A percentile compares a stretch with the other conserved stretches of the same genome.
phyloP scores from a whole-genome alignment of 495 filamentous ascomycete species.

The Penicillium steckii region DNA sequence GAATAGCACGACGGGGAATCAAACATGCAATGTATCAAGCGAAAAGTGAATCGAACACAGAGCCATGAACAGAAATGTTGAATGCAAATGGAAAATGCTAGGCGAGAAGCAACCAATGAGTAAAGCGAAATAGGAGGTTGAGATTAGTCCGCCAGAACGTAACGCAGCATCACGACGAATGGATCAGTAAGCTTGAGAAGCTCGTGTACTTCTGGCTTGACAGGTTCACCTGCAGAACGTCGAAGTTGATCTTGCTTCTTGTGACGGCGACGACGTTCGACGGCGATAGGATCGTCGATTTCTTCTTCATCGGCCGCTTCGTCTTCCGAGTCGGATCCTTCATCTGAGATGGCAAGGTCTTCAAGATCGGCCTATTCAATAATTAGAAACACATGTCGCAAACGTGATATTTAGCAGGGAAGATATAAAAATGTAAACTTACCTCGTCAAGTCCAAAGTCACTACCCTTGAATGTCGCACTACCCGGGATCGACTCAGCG shows the following conservation, averaged over 20 bases:
- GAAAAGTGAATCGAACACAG: not conserved
- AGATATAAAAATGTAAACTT: constrained; percentile 17
- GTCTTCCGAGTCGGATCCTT: constrained; percentile 61
- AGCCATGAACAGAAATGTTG: not conserved
- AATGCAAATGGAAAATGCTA: not conserved
- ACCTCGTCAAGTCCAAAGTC: constrained; percentile 90
- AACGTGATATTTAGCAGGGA: not conserved
- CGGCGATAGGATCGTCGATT: constrained; percentile 74
- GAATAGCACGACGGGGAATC: not conserved
- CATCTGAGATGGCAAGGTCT: constrained; percentile 75
- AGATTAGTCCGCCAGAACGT: constrained; percentile 71
- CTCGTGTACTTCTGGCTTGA: constrained; percentile 78
- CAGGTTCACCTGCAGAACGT: constrained; percentile 82
- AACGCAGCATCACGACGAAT: constrained; percentile 81
- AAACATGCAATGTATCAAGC: not conserved
- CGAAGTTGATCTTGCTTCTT: constrained; percentile 77
- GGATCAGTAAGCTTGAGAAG: constrained; percentile 72
- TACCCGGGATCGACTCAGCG: constrained; percentile 41
- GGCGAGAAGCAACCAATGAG: not conserved
- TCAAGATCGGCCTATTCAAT: constrained; percentile 62
- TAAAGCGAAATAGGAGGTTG: not conserved
- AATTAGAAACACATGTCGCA: constrained; percentile 10
- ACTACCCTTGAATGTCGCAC: constrained; percentile 60
- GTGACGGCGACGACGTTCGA: constrained; percentile 72
- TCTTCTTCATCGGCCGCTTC: constrained; percentile 76